Percentiles rank a stretch among this genome's conserved stretches.
These are phyloP conservation scores for Coemansia aciculifera DNA, from an alignment of 192 early-diverging fungal genomes.

Conservation along the genomic window DNA sequence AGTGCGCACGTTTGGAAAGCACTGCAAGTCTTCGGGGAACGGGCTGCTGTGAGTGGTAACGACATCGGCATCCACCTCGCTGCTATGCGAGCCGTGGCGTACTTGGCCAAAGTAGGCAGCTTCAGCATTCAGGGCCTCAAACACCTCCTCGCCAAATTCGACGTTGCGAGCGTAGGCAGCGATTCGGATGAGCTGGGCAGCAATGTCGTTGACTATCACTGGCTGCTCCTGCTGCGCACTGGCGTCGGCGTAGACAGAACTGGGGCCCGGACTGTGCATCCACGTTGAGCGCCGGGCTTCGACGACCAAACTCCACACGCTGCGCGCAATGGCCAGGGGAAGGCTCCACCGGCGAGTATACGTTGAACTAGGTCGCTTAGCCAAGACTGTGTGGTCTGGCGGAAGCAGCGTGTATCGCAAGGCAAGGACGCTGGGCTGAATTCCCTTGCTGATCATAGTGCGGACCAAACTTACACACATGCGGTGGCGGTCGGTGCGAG, in stretches of 20 bases:
- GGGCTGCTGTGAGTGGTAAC: background rate
- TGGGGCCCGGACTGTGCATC: constrained; percentile 1
- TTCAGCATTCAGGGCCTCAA: constrained; percentile 29
- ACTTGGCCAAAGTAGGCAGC: constrained; percentile 24
- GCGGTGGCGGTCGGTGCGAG: constrained; percentile 32
- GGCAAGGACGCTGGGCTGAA: constrained; percentile 31
- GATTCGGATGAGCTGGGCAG: constrained; percentile 41
- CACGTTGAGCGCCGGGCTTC: constrained; percentile 25
- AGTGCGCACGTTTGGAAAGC: constrained; percentile 44
- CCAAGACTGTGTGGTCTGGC: constrained; percentile 16
- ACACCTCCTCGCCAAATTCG: constrained; percentile 44
- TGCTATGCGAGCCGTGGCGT: background rate
- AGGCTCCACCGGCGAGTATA: constrained; percentile 37
- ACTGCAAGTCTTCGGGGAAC: constrained; percentile 40
- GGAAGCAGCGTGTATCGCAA: constrained; percentile 39
- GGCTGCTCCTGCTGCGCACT: constrained; percentile 17
- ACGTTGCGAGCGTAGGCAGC: constrained; percentile 40
- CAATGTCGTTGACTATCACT: constrained; percentile 47
- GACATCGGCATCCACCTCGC: constrained; percentile 1
- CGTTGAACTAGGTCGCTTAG: background rate
- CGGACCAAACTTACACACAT: constrained; percentile 28
- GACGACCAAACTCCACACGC: constrained; percentile 29
- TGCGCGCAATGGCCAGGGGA: constrained; percentile 27
- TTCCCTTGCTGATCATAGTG: constrained; percentile 25
- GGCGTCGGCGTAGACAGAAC: background rate